These are phyloP conservation scores for Ceratobasidium theobromae DNA, from an alignment of 1,284 basidiomycete species.

Conservation along the genomic window DNA sequence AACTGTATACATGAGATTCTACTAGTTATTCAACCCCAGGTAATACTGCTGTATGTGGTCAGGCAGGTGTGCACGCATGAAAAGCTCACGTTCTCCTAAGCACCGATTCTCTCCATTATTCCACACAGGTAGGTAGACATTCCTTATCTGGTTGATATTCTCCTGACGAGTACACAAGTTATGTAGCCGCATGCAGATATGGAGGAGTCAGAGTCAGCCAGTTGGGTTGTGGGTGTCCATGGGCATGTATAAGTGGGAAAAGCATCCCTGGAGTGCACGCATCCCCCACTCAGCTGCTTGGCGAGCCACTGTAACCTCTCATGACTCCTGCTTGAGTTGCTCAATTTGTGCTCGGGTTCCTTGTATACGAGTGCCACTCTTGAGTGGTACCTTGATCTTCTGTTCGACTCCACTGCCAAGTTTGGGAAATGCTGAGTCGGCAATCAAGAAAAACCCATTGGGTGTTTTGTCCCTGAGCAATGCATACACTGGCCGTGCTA, in stretches of 20 bases:
- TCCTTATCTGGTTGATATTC: neutral
- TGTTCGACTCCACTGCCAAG: slow-evolving; percentile 42
- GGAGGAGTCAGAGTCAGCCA: neutral
- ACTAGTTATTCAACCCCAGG: too few species aligned
- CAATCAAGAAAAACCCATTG: neutral
- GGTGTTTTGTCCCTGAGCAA: neutral
- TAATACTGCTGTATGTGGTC: neutral
- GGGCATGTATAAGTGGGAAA: slow-evolving; percentile 47
- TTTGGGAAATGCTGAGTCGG: slow-evolving; percentile 50
- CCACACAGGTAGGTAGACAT: neutral
- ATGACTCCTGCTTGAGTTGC: slow-evolving; percentile 40
- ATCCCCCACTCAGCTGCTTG: slow-evolving; percentile 55
- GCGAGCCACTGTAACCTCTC: slow-evolving; percentile 46
- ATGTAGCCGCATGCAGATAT: neutral
- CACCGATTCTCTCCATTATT: neutral
- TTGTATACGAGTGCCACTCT: slow-evolving; percentile 39
- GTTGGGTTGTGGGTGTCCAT: slow-evolving; percentile 39
- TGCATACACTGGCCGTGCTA: neutral
- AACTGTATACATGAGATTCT: too few species aligned
- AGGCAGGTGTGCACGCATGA: neutral
- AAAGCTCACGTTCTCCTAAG: neutral
- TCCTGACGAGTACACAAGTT: neutral
- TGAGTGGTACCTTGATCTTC: slow-evolving; percentile 48
- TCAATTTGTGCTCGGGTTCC: too few species aligned
- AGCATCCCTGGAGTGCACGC: slow-evolving; percentile 47